Evolutionary conservation across 306 rosid species (phyloP), one percentile per base, ranked within the genome.

Genomic region (Rosa chinensis): DNA sequence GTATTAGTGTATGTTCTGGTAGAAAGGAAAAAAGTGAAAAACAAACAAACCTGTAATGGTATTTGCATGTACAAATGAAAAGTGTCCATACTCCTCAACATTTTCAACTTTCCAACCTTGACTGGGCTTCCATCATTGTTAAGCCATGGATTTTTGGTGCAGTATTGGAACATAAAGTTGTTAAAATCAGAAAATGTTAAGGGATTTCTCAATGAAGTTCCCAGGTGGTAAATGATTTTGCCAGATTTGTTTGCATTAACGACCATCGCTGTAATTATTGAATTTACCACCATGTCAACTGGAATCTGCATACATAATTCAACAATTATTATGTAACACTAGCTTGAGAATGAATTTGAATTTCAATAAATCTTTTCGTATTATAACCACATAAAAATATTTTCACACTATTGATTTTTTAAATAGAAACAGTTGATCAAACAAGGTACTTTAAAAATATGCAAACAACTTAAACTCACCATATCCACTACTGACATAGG

Each of bases 241-340:
- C 47, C 17, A 52, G 66, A 18, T 40, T 87, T 47, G 44, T 80
- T 70, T n/a, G 84, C 83, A 72, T 63, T 76, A 35, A 61, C 63
- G 7, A 50, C 82, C 50, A 82, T 86, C 12, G 91, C 78, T 28
- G 81, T 25, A 18, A 86, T 67, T 50, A 88, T 78, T 74, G 87
- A 76, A 64, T 86, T 88, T 49, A 79, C 76, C 44, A 86, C 85
- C 86, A 87, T 50, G 37, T 90, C 93, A 42, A 78, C 93, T 2
- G 91, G 93, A 56, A 86, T 81, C 91, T 88, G 73, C 77, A 62
- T 21, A 56, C 14, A 56, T 56, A 2, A 20, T 20, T 32, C 37
- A 32, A 32, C 37, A 32, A 32, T 32, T 32, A 32, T 32, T 32
- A 32, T 32, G 37, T 32, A 32, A 32, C 37, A 32, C 37, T 2